Conservation (phyloP, 768 basidiomycete species). For the Kwoniella botswanensis region DNA sequence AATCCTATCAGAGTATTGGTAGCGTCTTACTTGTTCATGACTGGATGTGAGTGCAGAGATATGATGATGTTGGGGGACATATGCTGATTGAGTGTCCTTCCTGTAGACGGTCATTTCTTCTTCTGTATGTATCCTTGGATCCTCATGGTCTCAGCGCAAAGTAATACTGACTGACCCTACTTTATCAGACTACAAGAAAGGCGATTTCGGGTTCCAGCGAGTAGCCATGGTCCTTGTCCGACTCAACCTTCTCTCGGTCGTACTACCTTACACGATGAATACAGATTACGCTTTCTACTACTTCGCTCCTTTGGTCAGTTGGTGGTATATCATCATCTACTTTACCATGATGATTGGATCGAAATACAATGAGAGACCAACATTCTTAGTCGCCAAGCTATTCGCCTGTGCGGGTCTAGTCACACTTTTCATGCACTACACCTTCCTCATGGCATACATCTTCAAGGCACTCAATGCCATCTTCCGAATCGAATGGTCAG, state of each 20-base stretch:
- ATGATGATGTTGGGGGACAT: background rate
- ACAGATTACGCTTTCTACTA: conserved; percentile 90
- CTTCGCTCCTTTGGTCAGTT: conserved; percentile 84
- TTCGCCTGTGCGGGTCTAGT: conserved; percentile 68
- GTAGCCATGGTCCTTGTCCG: conserved; percentile 78
- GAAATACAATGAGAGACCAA: conserved; percentile 71
- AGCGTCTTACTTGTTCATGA: conserved; percentile 89
- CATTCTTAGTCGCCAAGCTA: conserved; percentile 75
- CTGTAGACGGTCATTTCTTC: conserved; percentile 67
- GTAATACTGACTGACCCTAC: conserved; percentile 1
- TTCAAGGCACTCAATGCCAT: conserved; percentile 71
- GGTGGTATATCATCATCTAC: conserved; percentile 84
- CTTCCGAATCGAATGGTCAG: conserved; percentile 80
- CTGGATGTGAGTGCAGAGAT: conserved; percentile 70
- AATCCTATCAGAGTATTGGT: conserved; percentile 88
- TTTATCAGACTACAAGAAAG: conserved; percentile 73
- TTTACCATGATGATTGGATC: conserved; percentile 73
- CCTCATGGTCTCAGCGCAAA: background rate
- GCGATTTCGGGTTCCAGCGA: conserved; percentile 79
- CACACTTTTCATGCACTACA: conserved; percentile 70
- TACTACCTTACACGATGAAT: conserved; percentile 87
- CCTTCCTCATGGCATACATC: conserved; percentile 68
- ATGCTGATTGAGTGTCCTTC: background rate
- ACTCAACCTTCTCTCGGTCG: conserved; percentile 79
- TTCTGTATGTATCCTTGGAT: conserved; percentile 62